phyloP scores from a whole-genome alignment of 768 basidiomycete species.

The Psilocybe cubensis region DNA sequence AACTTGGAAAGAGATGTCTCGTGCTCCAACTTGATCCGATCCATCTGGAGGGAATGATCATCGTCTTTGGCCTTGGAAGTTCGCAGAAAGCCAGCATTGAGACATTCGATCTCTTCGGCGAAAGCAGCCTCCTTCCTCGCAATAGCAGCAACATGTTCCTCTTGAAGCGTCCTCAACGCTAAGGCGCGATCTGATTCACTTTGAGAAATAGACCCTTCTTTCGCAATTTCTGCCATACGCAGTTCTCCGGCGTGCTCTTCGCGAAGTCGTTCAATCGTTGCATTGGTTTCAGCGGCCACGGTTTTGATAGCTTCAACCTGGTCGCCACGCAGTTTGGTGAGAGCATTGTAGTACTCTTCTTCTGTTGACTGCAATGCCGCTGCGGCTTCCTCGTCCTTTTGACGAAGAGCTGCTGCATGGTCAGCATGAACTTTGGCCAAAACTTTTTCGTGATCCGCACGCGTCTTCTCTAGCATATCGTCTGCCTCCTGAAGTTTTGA shows the following conservation, averaged over 20 bases:
- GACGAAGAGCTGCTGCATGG: conserved; percentile 59
- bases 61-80: conserved; percentile 58
- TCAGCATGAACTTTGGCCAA: conserved; percentile 52
- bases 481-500: conserved; percentile 59
- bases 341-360: conserved; percentile 80
- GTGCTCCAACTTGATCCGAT: conserved; percentile 65
- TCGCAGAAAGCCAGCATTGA: conserved; percentile 66
- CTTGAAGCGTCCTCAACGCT: conserved; percentile 68
- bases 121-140: conserved; percentile 68
- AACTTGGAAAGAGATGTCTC: conserved; percentile 52
- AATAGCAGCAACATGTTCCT: conserved; percentile 72
- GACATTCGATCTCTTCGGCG: conserved; percentile 63
- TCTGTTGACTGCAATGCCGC: conserved; percentile 67
- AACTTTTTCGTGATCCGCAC: conserved; percentile 56
- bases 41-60: conserved; percentile 60
- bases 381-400: conserved; percentile 62
- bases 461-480: conserved; percentile 47
- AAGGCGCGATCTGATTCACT: conserved; percentile 69
- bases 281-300: conserved; percentile 61
- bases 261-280: conserved; percentile 68
- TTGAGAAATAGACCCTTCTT: conserved; percentile 74
- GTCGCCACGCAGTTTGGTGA: conserved; percentile 76
- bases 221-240: conserved; percentile 74
- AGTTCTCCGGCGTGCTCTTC: conserved; percentile 79
- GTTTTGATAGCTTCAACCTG: conserved; percentile 69